phyloP scores from a whole-genome alignment of 257 asterid species.

The Leptodermis oblonga region DNA sequence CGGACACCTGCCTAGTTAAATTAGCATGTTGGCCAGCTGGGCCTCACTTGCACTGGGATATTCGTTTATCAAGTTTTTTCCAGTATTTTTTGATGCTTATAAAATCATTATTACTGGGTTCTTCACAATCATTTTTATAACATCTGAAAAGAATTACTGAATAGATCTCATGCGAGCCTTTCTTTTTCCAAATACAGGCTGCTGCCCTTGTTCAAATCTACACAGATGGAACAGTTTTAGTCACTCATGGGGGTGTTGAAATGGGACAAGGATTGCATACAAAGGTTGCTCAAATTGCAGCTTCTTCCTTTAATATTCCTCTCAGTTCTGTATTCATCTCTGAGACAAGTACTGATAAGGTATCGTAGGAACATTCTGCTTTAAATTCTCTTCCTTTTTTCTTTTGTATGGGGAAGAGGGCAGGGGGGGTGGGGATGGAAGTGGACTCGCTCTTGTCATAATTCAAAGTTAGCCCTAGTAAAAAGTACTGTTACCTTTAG shows the following conservation, averaged over 20 bases:
- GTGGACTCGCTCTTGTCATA: background rate
- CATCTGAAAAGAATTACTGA: background rate
- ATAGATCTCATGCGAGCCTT: background rate
- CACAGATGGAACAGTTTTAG: slow-evolving; percentile 96
- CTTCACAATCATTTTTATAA: background rate
- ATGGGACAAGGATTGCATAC: slow-evolving; percentile 99
- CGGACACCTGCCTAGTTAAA: background rate
- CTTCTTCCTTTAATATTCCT: slow-evolving; percentile 80
- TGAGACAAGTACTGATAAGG: slow-evolving; percentile 98
- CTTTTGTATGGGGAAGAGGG: no score
- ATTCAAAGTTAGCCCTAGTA: background rate
- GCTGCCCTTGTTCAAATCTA: slow-evolving; percentile 98
- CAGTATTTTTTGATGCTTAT: background rate
- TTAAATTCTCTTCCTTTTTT: background rate
- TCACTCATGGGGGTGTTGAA: slow-evolving; percentile 97
- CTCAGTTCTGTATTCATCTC: slow-evolving; percentile 87
- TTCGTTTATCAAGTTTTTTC: background rate
- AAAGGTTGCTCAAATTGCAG: slow-evolving; percentile 95
- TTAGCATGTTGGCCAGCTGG: background rate
- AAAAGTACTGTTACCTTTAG: background rate
- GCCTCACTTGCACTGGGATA: background rate
- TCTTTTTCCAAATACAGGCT: slow-evolving; percentile 45
- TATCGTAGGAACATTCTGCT: slow-evolving; percentile 17
- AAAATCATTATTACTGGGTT: background rate
- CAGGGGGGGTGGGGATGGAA: background rate